These are phyloP conservation scores for Syzygium grande DNA, from an alignment of 345 rosid species.

Conservation along the genomic window DNA sequence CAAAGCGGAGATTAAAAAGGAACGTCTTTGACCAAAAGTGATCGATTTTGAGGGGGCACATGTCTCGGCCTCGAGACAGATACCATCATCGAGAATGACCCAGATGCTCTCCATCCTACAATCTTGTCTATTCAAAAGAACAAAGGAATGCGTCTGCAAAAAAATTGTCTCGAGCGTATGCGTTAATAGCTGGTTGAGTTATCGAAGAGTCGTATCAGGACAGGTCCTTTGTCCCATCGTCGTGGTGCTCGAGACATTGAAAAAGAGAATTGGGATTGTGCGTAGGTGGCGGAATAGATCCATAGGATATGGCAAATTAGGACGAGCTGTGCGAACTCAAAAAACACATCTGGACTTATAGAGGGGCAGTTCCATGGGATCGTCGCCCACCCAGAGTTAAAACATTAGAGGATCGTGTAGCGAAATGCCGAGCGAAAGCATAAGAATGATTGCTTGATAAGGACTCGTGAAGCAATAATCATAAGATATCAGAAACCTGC, in stretches of 20 bases:
- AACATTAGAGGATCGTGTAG: not conserved
- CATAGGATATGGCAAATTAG: not conserved
- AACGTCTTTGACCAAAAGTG: not conserved
- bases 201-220: not conserved
- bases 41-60: not conserved
- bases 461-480: not conserved
- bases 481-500: not conserved
- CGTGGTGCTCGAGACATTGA: not conserved
- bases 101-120: not conserved
- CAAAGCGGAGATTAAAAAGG: not conserved
- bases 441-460: too few species aligned
- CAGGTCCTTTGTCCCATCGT: not conserved
- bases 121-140: not conserved
- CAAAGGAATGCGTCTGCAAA: not conserved
- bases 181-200: not conserved
- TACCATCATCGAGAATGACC: not conserved
- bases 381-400: not conserved
- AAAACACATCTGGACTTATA: not conserved
- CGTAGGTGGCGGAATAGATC: not conserved
- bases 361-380: not conserved
- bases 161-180: not conserved
- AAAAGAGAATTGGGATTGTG: not conserved
- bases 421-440: not conserved
- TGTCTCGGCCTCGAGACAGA: not conserved
- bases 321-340: not conserved